A percentile compares a stretch with the other conserved stretches of the same genome.
These are phyloP conservation scores for Bruguiera gymnorhiza DNA, from an alignment of 345 rosid genomes.

Conservation along the genomic window DNA sequence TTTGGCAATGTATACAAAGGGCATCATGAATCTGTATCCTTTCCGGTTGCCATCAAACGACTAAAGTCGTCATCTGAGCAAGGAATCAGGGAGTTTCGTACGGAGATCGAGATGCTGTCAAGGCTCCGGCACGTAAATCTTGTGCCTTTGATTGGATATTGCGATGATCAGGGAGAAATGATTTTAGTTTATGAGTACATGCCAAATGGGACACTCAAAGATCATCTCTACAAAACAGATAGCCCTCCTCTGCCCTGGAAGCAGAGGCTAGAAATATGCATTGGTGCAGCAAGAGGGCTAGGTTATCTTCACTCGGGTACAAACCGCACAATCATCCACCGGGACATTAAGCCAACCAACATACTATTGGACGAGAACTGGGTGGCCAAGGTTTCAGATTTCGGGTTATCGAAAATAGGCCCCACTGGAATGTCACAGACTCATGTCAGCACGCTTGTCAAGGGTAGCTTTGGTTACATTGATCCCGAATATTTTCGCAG, in stretches of 20 bases:
- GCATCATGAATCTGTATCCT: constrained; percentile 9
- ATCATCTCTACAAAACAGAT: constrained; percentile 23
- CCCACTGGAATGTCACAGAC: constrained; percentile 30
- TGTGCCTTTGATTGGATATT: constrained; percentile 41
- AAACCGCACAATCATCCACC: constrained; percentile 39
- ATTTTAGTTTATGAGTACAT: constrained; percentile 42
- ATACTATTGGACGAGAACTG: constrained; percentile 46
- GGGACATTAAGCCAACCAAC: constrained; percentile 50
- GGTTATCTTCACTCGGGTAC: constrained; percentile 30
- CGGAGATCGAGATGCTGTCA: constrained; percentile 42
- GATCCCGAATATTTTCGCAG: constrained; percentile 57
- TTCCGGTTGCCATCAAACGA: constrained; percentile 38
- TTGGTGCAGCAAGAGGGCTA: constrained; percentile 41
- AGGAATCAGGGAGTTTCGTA: constrained; percentile 38
- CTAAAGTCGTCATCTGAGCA: constrained; percentile 30
- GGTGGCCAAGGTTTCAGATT: constrained; percentile 54
- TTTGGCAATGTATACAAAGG: constrained; percentile 40
- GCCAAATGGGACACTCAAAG: constrained; percentile 24
- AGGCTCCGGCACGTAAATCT: constrained; percentile 36
- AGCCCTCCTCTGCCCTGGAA: constrained; percentile 31
- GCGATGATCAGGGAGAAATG: constrained; percentile 37
- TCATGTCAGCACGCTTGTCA: constrained; percentile 41
- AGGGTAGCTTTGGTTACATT: constrained; percentile 49
- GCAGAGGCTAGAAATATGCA: constrained; percentile 37
- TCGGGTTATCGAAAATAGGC: constrained; percentile 44